Base-by-base conservation (phyloP, 768 basidiomycete genomes). In the Amanita polypyramis region DNA sequence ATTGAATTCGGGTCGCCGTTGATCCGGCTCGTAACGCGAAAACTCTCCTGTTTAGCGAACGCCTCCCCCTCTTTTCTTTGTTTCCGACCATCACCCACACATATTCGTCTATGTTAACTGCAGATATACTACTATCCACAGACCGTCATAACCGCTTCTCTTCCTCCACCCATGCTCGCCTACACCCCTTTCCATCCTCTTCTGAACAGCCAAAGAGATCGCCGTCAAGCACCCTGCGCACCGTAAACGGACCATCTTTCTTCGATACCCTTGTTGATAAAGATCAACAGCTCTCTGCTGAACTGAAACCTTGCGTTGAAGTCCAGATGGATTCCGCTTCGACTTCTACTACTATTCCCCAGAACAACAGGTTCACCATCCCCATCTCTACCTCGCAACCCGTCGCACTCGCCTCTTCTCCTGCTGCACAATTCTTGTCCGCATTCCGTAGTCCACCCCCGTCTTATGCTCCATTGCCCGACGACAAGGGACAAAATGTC, bases 361-460 rank as follows among this genome's bases (percentile, higher is more conserved):
- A 55, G 20, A 50, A 43, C 12, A 30, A 40, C 47, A 50, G 51
- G n/a, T 23, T 51, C 51, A 14, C 37, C 52, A 11, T 52, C 50
- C 34, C 45, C 45, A 30, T 34, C 49, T 11, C 42, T 49, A 19
- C 23, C 43, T 36, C 25, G 29, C 39, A 47, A 42, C 34, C 41
- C 12, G n/a, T 19, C 19, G 17, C 19, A 12, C 39, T 65, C 39
- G 63, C 65, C 39, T 62, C 63, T 12, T 89, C 86, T 1, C 84
- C 85, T 1, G 85, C 87, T 0, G 85, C 85, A 0, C 70, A 79
- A 62, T 91, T 89, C 55, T 68, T 89, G 25, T 76, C 85, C 11
- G 68, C 77, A 9, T 84, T 85, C 63, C 73, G 69, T 17, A 70
- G 74, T 2, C 57, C 70, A 0, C 52, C 56, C 0, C n/a, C 53